Conservation (phyloP, 331 rosid species). For the Pyracantha coccinea region DNA sequence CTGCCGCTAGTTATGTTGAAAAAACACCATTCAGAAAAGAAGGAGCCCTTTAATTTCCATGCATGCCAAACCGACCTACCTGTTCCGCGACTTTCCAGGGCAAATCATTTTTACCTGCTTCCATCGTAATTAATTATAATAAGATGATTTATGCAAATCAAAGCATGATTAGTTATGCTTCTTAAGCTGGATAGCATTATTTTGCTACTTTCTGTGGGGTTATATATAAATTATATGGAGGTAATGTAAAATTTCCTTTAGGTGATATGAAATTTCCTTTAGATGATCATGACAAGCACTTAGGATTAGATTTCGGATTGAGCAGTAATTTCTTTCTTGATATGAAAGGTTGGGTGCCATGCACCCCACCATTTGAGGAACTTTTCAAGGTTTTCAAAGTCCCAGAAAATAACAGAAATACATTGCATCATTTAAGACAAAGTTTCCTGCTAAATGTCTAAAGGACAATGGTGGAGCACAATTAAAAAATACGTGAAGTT, state of each 20-base stretch:
- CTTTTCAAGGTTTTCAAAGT: not conserved
- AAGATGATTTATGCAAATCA: not conserved
- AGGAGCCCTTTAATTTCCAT: not conserved
- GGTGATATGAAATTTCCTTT: not conserved
- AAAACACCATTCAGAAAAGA: not conserved
- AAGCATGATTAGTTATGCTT: not conserved
- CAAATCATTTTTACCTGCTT: not conserved
- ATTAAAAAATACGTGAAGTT: not conserved
- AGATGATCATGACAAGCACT: constrained; percentile 38
- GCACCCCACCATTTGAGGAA: not conserved
- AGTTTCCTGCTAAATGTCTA: not conserved
- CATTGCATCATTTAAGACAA: not conserved
- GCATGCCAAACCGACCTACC: not conserved
- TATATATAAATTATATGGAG: not conserved
- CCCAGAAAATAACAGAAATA: not conserved
- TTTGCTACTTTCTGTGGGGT: constrained; percentile 1
- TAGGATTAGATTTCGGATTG: constrained; percentile 28
- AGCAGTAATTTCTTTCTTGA: not conserved
- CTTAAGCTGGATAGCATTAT: constrained; percentile 5
- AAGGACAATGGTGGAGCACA: not conserved
- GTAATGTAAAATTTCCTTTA: constrained; percentile 9
- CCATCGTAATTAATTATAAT: not conserved
- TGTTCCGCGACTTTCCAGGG: constrained; percentile 6
- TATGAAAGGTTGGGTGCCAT: not conserved
- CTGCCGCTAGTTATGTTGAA: not conserved